A percentile compares a stretch with the other conserved stretches of the same genome.
phyloP scores from a whole-genome alignment of 2,329 filamentous ascomycete species.

The Fusarium penzigii region DNA sequence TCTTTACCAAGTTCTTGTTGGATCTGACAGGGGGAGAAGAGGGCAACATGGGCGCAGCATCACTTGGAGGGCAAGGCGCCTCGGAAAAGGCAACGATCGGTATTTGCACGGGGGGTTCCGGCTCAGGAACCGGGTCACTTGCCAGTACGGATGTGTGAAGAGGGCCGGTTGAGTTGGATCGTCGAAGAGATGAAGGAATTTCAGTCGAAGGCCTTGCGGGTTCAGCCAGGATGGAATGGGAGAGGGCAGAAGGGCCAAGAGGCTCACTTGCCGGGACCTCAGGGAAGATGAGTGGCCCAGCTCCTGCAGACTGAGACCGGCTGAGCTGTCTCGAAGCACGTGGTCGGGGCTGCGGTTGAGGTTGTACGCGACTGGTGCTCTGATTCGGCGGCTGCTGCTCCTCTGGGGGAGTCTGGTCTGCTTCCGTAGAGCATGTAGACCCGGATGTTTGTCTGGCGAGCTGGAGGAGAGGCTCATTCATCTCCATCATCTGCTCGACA shows the following conservation, averaged over 20 bases:
- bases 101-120: conserved; percentile 23
- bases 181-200: conserved; percentile 39
- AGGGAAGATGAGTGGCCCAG: conserved; percentile 35
- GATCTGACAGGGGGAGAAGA: conserved; percentile 49
- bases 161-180: conserved; percentile 38
- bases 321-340: conserved; percentile 28
- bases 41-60: conserved; percentile 39
- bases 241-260: conserved; percentile 43
- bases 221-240: conserved; percentile 25
- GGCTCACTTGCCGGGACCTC: conserved; percentile 52
- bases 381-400: conserved; percentile 15
- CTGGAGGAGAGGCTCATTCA: conserved; percentile 20
- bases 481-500: neutral
- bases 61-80: conserved; percentile 45
- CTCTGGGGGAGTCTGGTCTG: conserved; percentile 17
- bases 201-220: conserved; percentile 27
- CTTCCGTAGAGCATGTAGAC: conserved; percentile 21
- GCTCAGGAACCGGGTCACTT: conserved; percentile 46
- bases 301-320: conserved; percentile 41
- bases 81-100: conserved; percentile 34
- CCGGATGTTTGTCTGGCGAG: conserved; percentile 21
- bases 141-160: conserved; percentile 43
- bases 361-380: conserved; percentile 3
- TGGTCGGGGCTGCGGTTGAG: conserved; percentile 18
- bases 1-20: conserved; percentile 66